Evolutionary conservation across 768 basidiomycete genomes (phyloP), one percentile per base, ranked within the genome.

Genomic region (Phylloporus arenicola): DNA sequence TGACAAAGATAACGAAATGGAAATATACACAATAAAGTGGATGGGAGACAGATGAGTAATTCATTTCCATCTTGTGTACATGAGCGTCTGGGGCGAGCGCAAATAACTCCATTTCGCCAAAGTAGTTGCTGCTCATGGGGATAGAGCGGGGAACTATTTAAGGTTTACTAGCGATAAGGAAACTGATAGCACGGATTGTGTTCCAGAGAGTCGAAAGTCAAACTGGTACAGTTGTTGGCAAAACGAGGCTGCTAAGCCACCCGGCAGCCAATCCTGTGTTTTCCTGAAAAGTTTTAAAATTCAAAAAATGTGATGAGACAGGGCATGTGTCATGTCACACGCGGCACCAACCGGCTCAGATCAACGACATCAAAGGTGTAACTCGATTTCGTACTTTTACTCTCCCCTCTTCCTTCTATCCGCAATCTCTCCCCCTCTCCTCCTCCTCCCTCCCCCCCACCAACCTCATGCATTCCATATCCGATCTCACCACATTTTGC

Each of bases 401-500:
- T 47, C 52, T 38, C 42, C 48, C 24, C 40, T 40, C 43, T 50
- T 50, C 53, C 43, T 46, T 53, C 55, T 38, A 13, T 22, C 55
- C 46, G 34, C 65, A 51, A 54, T 51, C 37, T 50, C 19, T 44
- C 43, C 41, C 38, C 50, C 48, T 50, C 38, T 33, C 38, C 52
- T 29, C 54, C 41, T 6, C 35, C 33, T 17, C 40, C 35, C 47
- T 47, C 47, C 29, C 43, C 31, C 29, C 25, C 38, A 31, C 16
- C 25, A 19, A 6, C 34, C 44, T 42, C 35, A 81, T 80, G 79
- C 88, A 91, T 64, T 89, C 90, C 44, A 89, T 93, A 57, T 89
- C 89, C 61, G 91, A 93, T 71, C 75, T 94, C 60, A 92, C 90
- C 10, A 92, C 91, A 1, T 88, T 82, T 63, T 87, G 86, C 64